Base-by-base conservation (phyloP, 768 basidiomycete genomes). In the Cystofilobasidium ferigula region DNA sequence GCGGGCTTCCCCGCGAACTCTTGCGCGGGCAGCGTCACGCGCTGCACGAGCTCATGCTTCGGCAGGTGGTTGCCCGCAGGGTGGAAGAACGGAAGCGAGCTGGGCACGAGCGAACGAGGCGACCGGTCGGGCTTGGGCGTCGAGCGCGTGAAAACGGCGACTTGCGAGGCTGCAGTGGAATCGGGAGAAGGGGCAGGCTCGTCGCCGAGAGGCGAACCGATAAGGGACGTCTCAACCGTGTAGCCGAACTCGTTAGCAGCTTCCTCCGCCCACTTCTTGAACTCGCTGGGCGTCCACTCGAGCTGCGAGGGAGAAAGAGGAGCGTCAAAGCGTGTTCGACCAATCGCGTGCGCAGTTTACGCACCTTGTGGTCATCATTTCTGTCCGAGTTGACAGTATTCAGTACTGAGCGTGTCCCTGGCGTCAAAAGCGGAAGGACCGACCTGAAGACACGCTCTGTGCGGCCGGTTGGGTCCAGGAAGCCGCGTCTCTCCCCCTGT, bases 371-470 rank as follows among this genome's bases (percentile, higher is more conserved):
- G 38, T 68, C 62, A 22, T 62, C 54, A 20, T 57, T 56, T 35
- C 67, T 47, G 18, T 24, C n/a, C n/a, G n/a, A n/a, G 61, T 43
- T 45, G 59, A 42, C 13, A 40, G 4, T 34, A 40, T 16, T 20
- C 24, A 32, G 40, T 34, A 48, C 24, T 26, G 59, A 38, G 40
- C 47, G 51, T 28, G 14, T 20, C 57, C 58, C 30, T 24, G 13
- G 61, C 69, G 62, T 38, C 48, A 24, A 51, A 13, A n/a, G 30
- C 32, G 7, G 3, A 6, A 24, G 18, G 26, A 57, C 53, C 30
- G n/a, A 75, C 74, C 76, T 68, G 72, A 77, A 77, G 7, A 76
- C 72, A 18, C 76, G 70, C 48, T 74, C 72, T 4, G 76, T 77
- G 56, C 76, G 63, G 20, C 75, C 74, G 22, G 76, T 76, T 7